Conservation (phyloP, 208 protist genomes). For the Herpetomonas samuelpessoai region DNA sequence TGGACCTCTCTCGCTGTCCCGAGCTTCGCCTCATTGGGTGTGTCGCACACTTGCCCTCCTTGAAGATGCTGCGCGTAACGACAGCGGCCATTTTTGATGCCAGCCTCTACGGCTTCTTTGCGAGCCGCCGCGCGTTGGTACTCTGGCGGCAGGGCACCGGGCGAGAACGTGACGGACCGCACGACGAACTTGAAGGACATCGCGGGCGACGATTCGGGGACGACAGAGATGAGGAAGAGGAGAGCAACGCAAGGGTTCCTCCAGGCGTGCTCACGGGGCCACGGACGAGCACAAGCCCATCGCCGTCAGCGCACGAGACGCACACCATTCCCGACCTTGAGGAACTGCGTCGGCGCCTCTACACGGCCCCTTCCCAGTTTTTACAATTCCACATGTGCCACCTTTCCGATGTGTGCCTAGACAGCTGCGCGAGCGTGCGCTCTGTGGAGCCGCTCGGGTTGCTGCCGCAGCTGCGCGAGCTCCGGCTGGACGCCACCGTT, state of each 20-base stretch:
- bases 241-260: no score
- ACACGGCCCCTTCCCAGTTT: neutral
- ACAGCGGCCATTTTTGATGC: conserved; percentile 16
- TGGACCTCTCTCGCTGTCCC: conserved; percentile 16
- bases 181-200: no score
- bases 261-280: no score
- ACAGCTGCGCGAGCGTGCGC: conserved; percentile 25
- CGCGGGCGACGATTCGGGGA: no score
- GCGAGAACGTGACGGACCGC: no score
- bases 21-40: conserved; percentile 21
- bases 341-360: neutral
- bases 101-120: conserved; percentile 19
- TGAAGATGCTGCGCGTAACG: conserved; percentile 13
- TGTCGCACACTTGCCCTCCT: conserved; percentile 18
- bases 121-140: neutral
- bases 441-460: conserved; percentile 20
- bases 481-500: conserved; percentile 22
- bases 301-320: no score
- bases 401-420: conserved; percentile 15
- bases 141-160: no score
- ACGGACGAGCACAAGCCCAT: no score
- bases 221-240: no score
- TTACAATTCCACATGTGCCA: neutral
- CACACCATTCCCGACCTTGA: neutral
- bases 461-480: conserved; percentile 8